Base-by-base conservation (phyloP, 2,329 filamentous ascomycete genomes). In the Aspergillus ochraceoroseus region DNA sequence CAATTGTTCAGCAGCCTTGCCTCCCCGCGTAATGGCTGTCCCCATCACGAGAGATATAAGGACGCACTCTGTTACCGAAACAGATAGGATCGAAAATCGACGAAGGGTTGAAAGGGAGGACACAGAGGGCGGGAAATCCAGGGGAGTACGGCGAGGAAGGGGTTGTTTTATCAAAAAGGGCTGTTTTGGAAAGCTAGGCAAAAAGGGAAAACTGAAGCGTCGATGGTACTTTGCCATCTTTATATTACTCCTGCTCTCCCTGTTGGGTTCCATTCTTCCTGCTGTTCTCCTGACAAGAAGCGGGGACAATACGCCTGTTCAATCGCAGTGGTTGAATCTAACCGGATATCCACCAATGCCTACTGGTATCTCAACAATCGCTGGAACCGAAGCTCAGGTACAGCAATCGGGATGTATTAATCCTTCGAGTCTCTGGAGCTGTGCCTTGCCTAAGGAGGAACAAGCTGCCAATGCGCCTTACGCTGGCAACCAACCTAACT, bases 261-360 rank as follows among this genome's bases (percentile, higher is more conserved):
- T 84, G 15, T 68, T 79, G 14, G 56, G 85, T 7, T 70, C 73
- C 11, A 62, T 83, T 14, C 69, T 77, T 1, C 66, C 87, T 1
- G 61, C 74, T 0, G 73, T 80, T 8, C 71, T 77, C 1, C 64
- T 87, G 28, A 72, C 70, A 38, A 68, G 64, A 48, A 66, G 66
- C 49, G 58, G 65, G 27, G 55, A 67, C 56, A 53, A 52, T 40
- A 71, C 59, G 3, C 62, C 67, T 0, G 64, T 70, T 6, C 61
- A 74, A 49, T 73, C 75, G 2, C 67, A 74, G 33, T 95, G 87
- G 83, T 72, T 95, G 41, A 95, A 94, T 58, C 62, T 94, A 46
- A 94, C 89, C 1, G 80, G 82, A 35, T 95, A 86, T 52, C 89
- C 89, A 12, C 83, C 88, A 0, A 86, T 95, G 56, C 87, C 86